Evolutionary conservation across 148 eudicot genomes (phyloP).

Genomic region (Tetragonia tetragonoides): DNA sequence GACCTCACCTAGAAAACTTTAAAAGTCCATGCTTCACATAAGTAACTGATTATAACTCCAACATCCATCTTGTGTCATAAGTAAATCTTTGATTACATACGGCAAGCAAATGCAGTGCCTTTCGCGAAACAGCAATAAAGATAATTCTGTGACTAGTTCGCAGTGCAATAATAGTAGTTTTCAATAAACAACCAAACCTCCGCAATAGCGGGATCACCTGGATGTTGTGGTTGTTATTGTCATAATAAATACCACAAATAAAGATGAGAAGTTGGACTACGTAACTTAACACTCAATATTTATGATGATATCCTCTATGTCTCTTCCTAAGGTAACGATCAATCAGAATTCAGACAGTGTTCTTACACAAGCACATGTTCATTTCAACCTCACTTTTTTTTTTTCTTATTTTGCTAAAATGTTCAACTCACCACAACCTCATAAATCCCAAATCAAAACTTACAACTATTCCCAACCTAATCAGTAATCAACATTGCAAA

Average conservation of each 20-base stretch:
- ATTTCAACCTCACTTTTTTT: too few species aligned
- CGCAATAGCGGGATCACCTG: neutral
- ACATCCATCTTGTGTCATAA: neutral
- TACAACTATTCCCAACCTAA: neutral
- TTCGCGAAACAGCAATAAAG: neutral
- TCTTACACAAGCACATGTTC: too few species aligned
- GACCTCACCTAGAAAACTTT: neutral
- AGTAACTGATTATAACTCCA: neutral
- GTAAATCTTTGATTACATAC: neutral
- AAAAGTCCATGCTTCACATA: neutral
- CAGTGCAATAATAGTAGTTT: neutral
- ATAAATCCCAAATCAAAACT: neutral
- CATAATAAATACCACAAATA: too few species aligned
- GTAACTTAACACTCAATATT: too few species aligned
- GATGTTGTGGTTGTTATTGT: too few species aligned
- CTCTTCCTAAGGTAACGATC: too few species aligned
- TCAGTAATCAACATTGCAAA: neutral
- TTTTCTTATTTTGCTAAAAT: neutral
- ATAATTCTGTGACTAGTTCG: neutral
- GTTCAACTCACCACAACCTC: neutral
- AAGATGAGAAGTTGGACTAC: too few species aligned
- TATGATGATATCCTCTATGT: too few species aligned
- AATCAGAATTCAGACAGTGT: too few species aligned
- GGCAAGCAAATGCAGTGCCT: neutral
- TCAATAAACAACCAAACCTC: neutral